Base-by-base conservation (phyloP, 805 yeast genomes). In the Wickerhamiella qilinensis region DNA sequence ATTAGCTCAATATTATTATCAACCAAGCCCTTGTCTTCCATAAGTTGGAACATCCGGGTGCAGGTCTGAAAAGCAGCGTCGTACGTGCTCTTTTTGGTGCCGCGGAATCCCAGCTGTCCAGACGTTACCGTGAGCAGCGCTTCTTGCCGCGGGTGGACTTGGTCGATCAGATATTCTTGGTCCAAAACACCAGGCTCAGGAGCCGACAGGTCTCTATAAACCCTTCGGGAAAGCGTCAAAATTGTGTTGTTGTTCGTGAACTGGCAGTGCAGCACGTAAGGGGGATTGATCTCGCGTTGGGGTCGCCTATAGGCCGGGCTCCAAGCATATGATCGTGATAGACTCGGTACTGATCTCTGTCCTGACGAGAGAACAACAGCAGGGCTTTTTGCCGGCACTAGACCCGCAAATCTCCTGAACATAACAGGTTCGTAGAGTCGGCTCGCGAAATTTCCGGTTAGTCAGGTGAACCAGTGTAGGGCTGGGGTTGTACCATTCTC, bases 11-110 rank as follows among this genome's bases (percentile, higher is more conserved):
- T 63, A 45, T 75, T 69, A 46, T 71, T 72, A 31, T 69, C 69
- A 35, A 75, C 55, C 40, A 68, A 62, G 28, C 68, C 69, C 45
- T 65, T 69, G 54, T 75, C 80, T 59, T 73, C 74, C 54, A 88
- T 80, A 46, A 67, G 57, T 44, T 75, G 68, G 59, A 88, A 84
- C 60, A 82, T 66, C 45, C 71, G 71, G 3, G 85, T 64, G 14
- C 85, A 64, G 8, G 88, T 77, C 57, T 85, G 95, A 65, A 78
- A 86, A 12, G 79, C 79, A 1, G 94, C 95, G 60, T 88, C 98
- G 53, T 82, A 83, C 57, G 84, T 94, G 36, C 93, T 83, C 59
- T 95, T 75, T 40, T 84, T 84, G 15, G 91, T 73, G 52, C 85
- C 84, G 52, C 84, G 71, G 65, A 85, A 88, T 3, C 97, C 98